Conservation (phyloP, 164 flowering plant genomes). For the Paratinospora sagittata region DNA sequence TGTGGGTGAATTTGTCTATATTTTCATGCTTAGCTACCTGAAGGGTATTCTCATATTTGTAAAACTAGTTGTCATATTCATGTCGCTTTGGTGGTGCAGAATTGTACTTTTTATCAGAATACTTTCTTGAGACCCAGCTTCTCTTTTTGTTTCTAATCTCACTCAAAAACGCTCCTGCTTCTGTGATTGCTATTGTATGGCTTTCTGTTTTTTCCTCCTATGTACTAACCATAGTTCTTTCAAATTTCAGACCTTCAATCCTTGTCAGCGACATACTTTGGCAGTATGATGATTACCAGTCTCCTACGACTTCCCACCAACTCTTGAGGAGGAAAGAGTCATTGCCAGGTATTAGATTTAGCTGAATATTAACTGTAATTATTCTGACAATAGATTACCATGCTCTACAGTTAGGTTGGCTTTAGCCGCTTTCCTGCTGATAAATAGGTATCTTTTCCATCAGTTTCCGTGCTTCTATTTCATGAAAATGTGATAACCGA, state of each 20-base stretch:
- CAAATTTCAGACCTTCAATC: slow-evolving; percentile 64
- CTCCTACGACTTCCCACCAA: slow-evolving; percentile 38
- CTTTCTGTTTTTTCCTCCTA: background rate
- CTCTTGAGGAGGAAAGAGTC: slow-evolving; percentile 45
- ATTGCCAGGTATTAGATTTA: slow-evolving; percentile 38
- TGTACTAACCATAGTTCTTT: slow-evolving; percentile 6
- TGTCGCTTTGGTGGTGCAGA: background rate
- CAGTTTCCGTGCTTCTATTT: background rate
- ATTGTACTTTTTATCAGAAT: background rate
- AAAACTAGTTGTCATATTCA: background rate
- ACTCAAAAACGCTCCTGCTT: background rate
- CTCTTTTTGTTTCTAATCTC: background rate
- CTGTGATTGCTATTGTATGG: background rate
- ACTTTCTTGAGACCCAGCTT: background rate
- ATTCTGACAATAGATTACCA: too few relatives aligned
- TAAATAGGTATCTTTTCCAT: background rate
- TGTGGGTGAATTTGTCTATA: too few relatives aligned
- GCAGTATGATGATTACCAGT: slow-evolving; percentile 51
- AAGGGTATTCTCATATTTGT: background rate
- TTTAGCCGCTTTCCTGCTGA: background rate
- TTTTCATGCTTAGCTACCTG: too few relatives aligned
- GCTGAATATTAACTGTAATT: background rate
- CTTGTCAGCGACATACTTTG: slow-evolving; percentile 75
- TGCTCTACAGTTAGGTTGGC: too few relatives aligned
- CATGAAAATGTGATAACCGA: background rate